A percentile compares a stretch with the other conserved stretches of the same genome.
These are phyloP conservation scores for Trametes pubescens DNA, from an alignment of 1,284 basidiomycete genomes.

Conservation along the genomic window DNA sequence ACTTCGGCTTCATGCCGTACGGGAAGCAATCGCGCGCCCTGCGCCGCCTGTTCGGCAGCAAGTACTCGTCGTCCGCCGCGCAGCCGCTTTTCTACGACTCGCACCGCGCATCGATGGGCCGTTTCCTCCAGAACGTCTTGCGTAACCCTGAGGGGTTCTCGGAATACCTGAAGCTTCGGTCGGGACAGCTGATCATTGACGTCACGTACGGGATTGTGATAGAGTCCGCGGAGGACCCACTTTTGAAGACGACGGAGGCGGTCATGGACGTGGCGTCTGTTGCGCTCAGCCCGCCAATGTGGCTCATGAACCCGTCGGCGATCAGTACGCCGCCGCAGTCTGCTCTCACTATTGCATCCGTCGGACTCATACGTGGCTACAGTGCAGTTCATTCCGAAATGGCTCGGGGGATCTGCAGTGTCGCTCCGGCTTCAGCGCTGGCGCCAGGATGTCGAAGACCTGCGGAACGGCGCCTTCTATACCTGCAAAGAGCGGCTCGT, in stretches of 20 bases:
- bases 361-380: background rate
- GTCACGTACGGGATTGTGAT: constrained; percentile 21
- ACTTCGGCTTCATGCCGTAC: constrained; percentile 27
- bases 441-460: constrained; percentile 12
- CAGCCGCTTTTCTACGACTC: constrained; percentile 16
- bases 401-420: constrained; percentile 15
- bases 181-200: constrained; percentile 24
- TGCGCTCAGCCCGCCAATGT: constrained; percentile 18
- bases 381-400: constrained; percentile 21
- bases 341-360: background rate
- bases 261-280: constrained; percentile 21
- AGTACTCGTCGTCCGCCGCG: constrained; percentile 10
- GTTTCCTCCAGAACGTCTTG: constrained; percentile 16
- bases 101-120: constrained; percentile 11
- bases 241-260: constrained; percentile 10
- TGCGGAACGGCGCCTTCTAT: constrained; percentile 10
- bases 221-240: constrained; percentile 13
- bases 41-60: constrained; percentile 13
- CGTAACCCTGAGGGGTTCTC: constrained; percentile 13
- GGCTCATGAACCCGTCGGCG: constrained; percentile 16
- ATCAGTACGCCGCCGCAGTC: background rate
- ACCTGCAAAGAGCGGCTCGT: constrained; percentile 13
- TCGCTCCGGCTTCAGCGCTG: constrained; percentile 12
- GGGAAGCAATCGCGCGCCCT: constrained; percentile 19
- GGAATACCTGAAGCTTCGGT: constrained; percentile 17